These are phyloP conservation scores for Dendrobium huoshanense DNA, from an alignment of 106 monocot species.

Conservation along the genomic window DNA sequence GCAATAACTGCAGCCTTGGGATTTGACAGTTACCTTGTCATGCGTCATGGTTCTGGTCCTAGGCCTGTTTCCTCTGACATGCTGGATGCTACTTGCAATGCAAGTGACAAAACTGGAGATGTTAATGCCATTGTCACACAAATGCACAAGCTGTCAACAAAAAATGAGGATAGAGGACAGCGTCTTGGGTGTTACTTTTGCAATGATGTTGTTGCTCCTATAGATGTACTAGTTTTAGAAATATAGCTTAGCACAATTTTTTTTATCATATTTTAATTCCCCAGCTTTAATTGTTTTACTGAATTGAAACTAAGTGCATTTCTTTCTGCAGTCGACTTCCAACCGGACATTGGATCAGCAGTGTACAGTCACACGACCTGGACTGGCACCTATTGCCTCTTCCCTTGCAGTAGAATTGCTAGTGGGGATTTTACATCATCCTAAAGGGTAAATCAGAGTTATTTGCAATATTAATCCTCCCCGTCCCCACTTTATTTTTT, in stretches of 20 bases:
- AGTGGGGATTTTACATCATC: conserved; percentile 83
- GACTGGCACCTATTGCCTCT: conserved; percentile 87
- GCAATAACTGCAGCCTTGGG: conserved; percentile 94
- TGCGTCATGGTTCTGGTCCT: conserved; percentile 97
- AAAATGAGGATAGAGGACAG: conserved; percentile 15
- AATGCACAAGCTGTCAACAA: conserved; percentile 24
- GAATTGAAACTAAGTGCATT: background rate
- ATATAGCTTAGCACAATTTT: background rate
- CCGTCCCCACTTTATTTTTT: background rate
- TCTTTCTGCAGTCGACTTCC: conserved; percentile 68
- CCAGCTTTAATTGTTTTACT: background rate
- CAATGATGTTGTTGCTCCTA: conserved; percentile 95
- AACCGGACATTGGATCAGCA: conserved; percentile 98
- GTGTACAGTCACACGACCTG: conserved; percentile 95
- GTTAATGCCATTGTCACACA: conserved; percentile 4
- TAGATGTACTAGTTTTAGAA: conserved; percentile 53
- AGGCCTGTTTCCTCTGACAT: conserved; percentile 24
- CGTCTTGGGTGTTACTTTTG: conserved; percentile 96
- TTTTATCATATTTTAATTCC: background rate
- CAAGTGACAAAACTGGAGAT: conserved; percentile 15
- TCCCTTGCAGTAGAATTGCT: conserved; percentile 79
- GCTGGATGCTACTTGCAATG: conserved; percentile 3
- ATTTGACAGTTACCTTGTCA: conserved; percentile 95
- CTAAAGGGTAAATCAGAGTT: conserved; percentile 49
- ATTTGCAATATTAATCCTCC: background rate